phyloP scores from a whole-genome alignment of 2,329 filamentous ascomycete species.

The Exophiala bonariae region DNA sequence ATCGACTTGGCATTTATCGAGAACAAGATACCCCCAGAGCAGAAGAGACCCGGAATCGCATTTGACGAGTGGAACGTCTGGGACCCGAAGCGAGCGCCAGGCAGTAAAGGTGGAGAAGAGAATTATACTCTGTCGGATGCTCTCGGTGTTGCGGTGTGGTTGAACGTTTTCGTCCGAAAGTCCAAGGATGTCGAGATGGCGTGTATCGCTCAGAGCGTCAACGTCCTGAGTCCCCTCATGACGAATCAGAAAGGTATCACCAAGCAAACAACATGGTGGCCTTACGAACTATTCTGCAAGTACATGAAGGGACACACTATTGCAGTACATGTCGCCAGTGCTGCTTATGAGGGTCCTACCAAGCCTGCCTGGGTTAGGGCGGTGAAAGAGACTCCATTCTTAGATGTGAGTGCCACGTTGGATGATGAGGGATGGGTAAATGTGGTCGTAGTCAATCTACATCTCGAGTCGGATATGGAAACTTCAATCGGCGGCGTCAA shows the following conservation, averaged over 20 bases:
- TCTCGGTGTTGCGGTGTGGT: slow-evolving; percentile 71
- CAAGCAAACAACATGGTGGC: slow-evolving; percentile 76
- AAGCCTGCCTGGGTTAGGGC: slow-evolving; percentile 39
- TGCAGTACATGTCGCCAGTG: slow-evolving; percentile 63
- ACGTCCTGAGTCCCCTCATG: slow-evolving; percentile 77
- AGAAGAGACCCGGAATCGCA: slow-evolving; percentile 69
- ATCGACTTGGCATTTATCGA: slow-evolving; percentile 77
- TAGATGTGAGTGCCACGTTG: slow-evolving; percentile 42
- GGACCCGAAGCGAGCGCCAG: slow-evolving; percentile 70
- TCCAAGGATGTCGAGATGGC: slow-evolving; percentile 72
- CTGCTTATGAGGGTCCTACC: slow-evolving; percentile 62
- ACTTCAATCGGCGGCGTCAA: slow-evolving; percentile 36
- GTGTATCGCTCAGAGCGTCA: slow-evolving; percentile 75
- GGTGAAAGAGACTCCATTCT: slow-evolving; percentile 65
- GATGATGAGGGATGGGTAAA: slow-evolving; percentile 60
- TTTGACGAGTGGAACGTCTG: slow-evolving; percentile 88
- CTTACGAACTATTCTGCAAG: slow-evolving; percentile 66
- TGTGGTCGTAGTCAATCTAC: slow-evolving; percentile 72
- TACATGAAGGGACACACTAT: slow-evolving; percentile 75
- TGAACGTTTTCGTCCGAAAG: slow-evolving; percentile 76
- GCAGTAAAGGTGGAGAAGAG: slow-evolving; percentile 71
- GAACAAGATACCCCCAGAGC: slow-evolving; percentile 49
- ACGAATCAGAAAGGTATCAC: slow-evolving; percentile 64
- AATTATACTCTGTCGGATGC: slow-evolving; percentile 73
- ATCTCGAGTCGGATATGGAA: slow-evolving; percentile 60